Conservation (phyloP, 805 yeast species). For the Ogataea parapolymorpha region DNA sequence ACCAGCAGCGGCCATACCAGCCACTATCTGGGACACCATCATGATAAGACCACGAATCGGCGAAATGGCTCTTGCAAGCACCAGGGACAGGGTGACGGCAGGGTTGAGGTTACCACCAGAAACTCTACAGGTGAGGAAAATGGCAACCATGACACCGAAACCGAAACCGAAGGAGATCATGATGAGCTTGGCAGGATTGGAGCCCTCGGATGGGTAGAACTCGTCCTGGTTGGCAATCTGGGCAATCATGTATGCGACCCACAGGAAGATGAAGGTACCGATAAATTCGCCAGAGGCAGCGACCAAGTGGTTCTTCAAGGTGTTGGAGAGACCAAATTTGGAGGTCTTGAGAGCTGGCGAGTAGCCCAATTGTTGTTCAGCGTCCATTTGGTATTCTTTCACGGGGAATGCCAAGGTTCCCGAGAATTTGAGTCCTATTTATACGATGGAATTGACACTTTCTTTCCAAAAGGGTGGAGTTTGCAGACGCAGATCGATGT, state of each 20-base stretch:
- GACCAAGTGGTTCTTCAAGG: constrained; percentile 55
- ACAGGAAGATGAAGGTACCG: constrained; percentile 82
- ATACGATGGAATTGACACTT: not conserved
- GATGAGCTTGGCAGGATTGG: constrained; percentile 59
- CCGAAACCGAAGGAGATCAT: constrained; percentile 89
- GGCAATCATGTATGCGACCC: constrained; percentile 80
- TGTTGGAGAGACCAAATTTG: constrained; percentile 39
- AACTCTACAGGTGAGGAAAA: constrained; percentile 64
- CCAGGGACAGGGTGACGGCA: constrained; percentile 73
- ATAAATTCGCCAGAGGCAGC: constrained; percentile 79
- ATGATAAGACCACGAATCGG: constrained; percentile 67
- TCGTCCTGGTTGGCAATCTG: constrained; percentile 63
- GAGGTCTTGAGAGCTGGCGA: constrained; percentile 36
- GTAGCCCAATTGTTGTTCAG: constrained; percentile 41
- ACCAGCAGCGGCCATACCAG: constrained; percentile 91
- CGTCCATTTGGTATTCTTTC: constrained; percentile 25
- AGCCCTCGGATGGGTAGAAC: constrained; percentile 29
- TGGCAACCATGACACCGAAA: constrained; percentile 74
- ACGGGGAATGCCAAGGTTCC: not conserved
- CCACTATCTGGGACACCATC: constrained; percentile 68
- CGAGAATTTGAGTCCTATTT: constrained; percentile 2
- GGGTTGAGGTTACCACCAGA: constrained; percentile 93
- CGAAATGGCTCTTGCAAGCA: constrained; percentile 69
- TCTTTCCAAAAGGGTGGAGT: not conserved
- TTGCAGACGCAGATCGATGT: not conserved